Evolutionary conservation across 768 basidiomycete genomes (phyloP).

Genomic region (Kwoniella heveanensis): DNA sequence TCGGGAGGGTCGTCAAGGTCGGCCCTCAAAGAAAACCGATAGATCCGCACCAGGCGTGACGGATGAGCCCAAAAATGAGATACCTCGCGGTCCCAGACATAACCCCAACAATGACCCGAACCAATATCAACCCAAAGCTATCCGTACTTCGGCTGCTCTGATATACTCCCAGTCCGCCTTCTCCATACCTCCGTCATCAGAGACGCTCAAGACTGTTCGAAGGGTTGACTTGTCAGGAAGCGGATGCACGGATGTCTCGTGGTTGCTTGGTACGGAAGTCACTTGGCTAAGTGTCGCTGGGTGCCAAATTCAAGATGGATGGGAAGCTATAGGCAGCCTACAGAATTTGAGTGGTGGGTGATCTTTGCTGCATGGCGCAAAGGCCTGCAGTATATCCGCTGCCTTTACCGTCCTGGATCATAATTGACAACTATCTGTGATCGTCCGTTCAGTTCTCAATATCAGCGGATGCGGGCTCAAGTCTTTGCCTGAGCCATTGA

Average conservation of each 20-base stretch:
- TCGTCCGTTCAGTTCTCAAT: conserved; percentile 36
- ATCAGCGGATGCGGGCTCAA: conserved; percentile 37
- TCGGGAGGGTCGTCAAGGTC: not conserved
- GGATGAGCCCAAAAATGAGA: not conserved
- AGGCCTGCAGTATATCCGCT: too few species aligned
- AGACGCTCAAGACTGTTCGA: conserved; percentile 24
- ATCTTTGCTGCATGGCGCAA: too few species aligned
- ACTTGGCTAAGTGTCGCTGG: conserved; percentile 48
- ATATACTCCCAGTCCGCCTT: conserved; percentile 39
- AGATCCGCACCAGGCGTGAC: not conserved
- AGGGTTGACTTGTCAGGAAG: conserved; percentile 43
- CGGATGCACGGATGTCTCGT: conserved; percentile 35
- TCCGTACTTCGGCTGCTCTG: conserved; percentile 39
- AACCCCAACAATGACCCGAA: conserved; percentile 28
- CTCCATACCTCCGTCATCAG: conserved; percentile 34
- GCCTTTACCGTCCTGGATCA: too few species aligned
- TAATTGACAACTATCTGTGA: conserved; percentile 16
- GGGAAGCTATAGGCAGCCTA: conserved; percentile 46
- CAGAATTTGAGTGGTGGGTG: conserved; percentile 40
- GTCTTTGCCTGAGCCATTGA: conserved; percentile 25
- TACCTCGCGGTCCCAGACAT: conserved; percentile 3
- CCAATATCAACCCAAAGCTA: conserved; percentile 45
- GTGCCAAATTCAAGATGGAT: conserved; percentile 36
- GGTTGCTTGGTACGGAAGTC: conserved; percentile 33
- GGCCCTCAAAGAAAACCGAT: not conserved